Evolutionary conservation across 2,329 filamentous ascomycete species (phyloP).

Genomic region (Calonectria crousiana): DNA sequence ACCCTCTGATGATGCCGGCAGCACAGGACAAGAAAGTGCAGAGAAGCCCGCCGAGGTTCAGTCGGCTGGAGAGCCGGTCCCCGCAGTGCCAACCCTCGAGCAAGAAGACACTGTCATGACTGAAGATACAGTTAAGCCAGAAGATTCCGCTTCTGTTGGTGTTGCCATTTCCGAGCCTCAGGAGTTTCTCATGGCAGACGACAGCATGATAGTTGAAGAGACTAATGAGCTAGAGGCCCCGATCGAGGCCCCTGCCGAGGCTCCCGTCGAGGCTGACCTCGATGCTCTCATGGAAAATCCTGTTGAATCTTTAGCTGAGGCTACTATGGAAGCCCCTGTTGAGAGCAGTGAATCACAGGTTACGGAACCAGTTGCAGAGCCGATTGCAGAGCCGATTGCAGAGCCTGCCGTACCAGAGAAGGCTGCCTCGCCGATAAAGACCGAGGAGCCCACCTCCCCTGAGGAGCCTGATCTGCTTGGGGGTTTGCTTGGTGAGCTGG

Average conservation of each 20-base stretch:
- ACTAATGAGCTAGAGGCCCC: neutral
- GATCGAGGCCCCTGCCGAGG: neutral
- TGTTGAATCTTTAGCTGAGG: neutral
- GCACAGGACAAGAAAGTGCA: constrained; percentile 41
- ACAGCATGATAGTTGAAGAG: constrained; percentile 35
- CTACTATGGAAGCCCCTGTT: neutral
- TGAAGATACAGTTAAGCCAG: constrained; percentile 53
- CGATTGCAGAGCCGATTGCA: constrained; percentile 31
- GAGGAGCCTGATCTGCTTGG: constrained; percentile 59
- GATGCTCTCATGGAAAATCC: constrained; percentile 22
- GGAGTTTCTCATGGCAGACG: constrained; percentile 45
- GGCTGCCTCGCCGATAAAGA: constrained; percentile 35
- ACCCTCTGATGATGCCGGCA: constrained; percentile 42
- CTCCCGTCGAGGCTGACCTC: constrained; percentile 16
- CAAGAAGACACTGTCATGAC: constrained; percentile 51
- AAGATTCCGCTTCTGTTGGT: constrained; percentile 52
- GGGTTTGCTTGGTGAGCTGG: constrained; percentile 59
- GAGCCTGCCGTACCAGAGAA: constrained; percentile 26
- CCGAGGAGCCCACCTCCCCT: constrained; percentile 41
- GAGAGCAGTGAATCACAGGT: neutral
- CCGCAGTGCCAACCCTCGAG: constrained; percentile 39
- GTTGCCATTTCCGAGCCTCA: constrained; percentile 46
- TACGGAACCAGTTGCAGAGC: constrained; percentile 23
- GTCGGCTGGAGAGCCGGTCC: constrained; percentile 32
- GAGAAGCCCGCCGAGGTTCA: constrained; percentile 40